Conservation (phyloP, 495 filamentous ascomycete genomes). For the Achaetomiella virescens region DNA sequence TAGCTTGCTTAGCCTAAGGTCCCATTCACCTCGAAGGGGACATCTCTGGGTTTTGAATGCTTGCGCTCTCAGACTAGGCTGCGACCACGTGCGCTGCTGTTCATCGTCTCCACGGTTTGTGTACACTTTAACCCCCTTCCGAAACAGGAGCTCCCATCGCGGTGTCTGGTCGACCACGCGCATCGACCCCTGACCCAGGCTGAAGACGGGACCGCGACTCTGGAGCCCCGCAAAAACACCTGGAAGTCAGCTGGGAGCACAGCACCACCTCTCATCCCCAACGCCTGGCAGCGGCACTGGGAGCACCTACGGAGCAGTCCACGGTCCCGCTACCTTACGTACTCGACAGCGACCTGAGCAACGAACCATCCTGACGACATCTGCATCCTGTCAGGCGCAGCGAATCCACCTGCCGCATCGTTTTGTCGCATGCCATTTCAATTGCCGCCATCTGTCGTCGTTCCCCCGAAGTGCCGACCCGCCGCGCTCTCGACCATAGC, state of each 20-base stretch:
- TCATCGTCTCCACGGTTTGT: too few species aligned
- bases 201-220: not conserved
- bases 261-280: conserved; percentile 8
- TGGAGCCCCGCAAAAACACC: conserved; percentile 19
- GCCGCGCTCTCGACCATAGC: not conserved
- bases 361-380: not conserved
- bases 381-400: not conserved
- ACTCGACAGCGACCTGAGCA: not conserved
- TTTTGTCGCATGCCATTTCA: not conserved
- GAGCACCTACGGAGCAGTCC: conserved; percentile 13
- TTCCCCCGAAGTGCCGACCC: not conserved
- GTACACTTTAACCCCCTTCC: too few species aligned
- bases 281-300: not conserved
- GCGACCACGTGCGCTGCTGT: too few species aligned
- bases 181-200: not conserved
- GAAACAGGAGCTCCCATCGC: too few species aligned
- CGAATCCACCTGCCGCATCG: not conserved
- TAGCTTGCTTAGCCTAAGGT: too few species aligned
- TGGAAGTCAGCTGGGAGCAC: conserved; percentile 18
- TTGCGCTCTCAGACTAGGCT: too few species aligned
- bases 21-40: too few species aligned
- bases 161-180: too few species aligned
- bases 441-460: conserved; percentile 5
- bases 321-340: not conserved
- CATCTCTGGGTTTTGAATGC: too few species aligned